A percentile compares a stretch with the other conserved stretches of the same genome.
These are phyloP conservation scores for Metschnikowia dekortorum DNA, from an alignment of 805 yeast genomes.

Conservation along the genomic window DNA sequence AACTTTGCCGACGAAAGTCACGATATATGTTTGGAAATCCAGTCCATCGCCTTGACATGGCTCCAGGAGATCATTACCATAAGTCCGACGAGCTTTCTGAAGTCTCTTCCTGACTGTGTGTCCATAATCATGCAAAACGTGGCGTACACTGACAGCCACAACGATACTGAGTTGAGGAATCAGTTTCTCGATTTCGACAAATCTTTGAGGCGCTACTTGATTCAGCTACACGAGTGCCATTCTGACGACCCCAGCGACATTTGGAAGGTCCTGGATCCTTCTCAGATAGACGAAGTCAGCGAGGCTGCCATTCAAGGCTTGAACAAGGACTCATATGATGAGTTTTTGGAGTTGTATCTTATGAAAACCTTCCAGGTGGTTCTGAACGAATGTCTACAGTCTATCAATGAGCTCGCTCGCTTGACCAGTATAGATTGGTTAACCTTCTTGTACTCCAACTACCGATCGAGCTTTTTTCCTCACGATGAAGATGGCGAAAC, in stretches of 20 bases:
- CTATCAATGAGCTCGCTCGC: slow-evolving; percentile 66
- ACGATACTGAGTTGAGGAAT: slow-evolving; percentile 34
- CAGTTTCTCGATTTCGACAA: slow-evolving; percentile 33
- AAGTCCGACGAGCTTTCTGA: slow-evolving; percentile 70
- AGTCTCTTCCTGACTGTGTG: slow-evolving; percentile 70
- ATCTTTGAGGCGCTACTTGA: slow-evolving; percentile 30
- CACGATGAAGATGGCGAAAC: slow-evolving; percentile 20
- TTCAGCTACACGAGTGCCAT: slow-evolving; percentile 25
- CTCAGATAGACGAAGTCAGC: slow-evolving; percentile 38
- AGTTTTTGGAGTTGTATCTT: slow-evolving; percentile 37
- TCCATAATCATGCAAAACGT: slow-evolving; percentile 53
- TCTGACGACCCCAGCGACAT: slow-evolving; percentile 7
- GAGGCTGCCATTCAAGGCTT: slow-evolving; percentile 49
- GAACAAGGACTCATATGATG: slow-evolving; percentile 35
- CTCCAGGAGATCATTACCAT: slow-evolving; percentile 65
- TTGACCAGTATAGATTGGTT: slow-evolving; percentile 89
- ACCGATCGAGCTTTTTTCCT: slow-evolving; percentile 33
- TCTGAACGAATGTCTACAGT: slow-evolving; percentile 51
- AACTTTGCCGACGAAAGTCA: slow-evolving; percentile 34
- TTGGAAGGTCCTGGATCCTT: slow-evolving; percentile 5
- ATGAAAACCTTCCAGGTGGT: slow-evolving; percentile 62
- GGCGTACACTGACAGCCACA: slow-evolving; percentile 31
- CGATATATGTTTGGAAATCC: slow-evolving; percentile 53
- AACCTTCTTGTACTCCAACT: slow-evolving; percentile 69
- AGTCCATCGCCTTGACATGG: slow-evolving; percentile 79